Evolutionary conservation across 2,329 filamentous ascomycete species (phyloP), one percentile per base, ranked within the genome.

Genomic region (Chaetothyriales sp.): DNA sequence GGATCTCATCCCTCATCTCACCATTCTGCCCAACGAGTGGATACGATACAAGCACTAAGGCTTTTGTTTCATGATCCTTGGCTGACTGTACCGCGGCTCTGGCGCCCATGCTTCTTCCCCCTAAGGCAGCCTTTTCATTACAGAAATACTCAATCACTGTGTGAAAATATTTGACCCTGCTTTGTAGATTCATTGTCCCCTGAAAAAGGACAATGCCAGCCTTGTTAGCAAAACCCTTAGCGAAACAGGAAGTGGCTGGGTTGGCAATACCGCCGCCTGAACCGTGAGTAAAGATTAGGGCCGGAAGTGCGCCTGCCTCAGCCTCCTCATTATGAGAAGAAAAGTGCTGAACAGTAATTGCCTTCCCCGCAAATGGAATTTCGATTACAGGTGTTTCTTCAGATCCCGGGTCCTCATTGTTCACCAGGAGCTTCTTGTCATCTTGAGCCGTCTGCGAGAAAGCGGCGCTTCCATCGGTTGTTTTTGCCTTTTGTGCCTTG

Each of bases 211-310:
- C 46, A 4, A 56, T 44, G 1, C 46, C 46, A 4, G 54, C 28
- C 6, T 46, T 22, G 8, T 47, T 40, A 5, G 54, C 54, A 37
- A 57, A 57, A 1, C 59, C 59, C 7, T 51, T 44, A 0, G 54
- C 53, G 48, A 61, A 61, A 44, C 57, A 44, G 46, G 51, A 47
- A 47, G 56, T 54, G 7, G 58, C 58, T 0, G 59, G 50, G 4
- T 57, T 56, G 1, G 49, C 49, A 8, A 61, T 47, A 4, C 54
- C 58, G 22, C 59, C 59, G 13, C 59, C 59, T 1, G 59, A 58
- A 19, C 59, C 59, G 37, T 61, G 59, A 4, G 59, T 61, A 52
- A 61, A 61, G 25, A 61, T 50, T 20, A 61, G 46, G n/a, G 5
- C 19, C 5, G 15, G 44, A 25, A 25, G 22, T 3, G 22, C 22